These are phyloP conservation scores for Mortierella sp. DNA, from an alignment of 371 early-diverging fungal genomes.

Conservation along the genomic window DNA sequence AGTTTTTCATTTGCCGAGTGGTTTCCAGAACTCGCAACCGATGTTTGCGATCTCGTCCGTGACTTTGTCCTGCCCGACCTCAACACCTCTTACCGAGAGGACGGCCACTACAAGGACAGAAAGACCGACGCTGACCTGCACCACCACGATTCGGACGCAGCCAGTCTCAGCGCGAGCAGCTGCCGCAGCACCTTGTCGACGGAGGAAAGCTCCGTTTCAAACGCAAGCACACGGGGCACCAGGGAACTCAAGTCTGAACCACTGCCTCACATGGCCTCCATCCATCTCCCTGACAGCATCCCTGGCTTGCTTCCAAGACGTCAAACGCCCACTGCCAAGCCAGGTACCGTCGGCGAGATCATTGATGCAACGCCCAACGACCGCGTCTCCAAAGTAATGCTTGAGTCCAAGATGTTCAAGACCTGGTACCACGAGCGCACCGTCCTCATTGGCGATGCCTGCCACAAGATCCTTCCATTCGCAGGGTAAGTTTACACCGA, in stretches of 20 bases:
- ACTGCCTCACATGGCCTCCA: not conserved
- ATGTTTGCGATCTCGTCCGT: constrained; percentile 51
- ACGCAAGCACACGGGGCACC: constrained; percentile 16
- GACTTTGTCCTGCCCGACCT: constrained; percentile 41
- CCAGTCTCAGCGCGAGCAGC: constrained; percentile 32
- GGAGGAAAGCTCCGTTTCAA: constrained; percentile 21
- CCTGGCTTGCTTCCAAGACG: constrained; percentile 3
- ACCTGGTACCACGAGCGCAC: constrained; percentile 49
- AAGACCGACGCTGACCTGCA: not conserved
- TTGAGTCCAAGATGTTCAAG: constrained; percentile 54
- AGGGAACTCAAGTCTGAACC: constrained; percentile 3
- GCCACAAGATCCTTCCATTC: constrained; percentile 50
- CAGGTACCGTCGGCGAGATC: constrained; percentile 50
- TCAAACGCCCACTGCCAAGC: constrained; percentile 30
- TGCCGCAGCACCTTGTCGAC: constrained; percentile 15
- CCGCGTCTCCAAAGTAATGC: constrained; percentile 53
- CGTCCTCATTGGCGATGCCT: constrained; percentile 54
- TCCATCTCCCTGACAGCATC: constrained; percentile 6
- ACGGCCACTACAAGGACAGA: constrained; percentile 17
- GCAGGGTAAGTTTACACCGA: constrained; percentile 29
- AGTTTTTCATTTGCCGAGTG: constrained; percentile 54
- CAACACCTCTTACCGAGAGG: constrained; percentile 7
- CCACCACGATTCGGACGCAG: constrained; percentile 10
- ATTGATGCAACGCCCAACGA: constrained; percentile 45
- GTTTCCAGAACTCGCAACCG: constrained; percentile 44